phyloP scores from a whole-genome alignment of 345 rosid genomes.

The Aethionema arabicum region DNA sequence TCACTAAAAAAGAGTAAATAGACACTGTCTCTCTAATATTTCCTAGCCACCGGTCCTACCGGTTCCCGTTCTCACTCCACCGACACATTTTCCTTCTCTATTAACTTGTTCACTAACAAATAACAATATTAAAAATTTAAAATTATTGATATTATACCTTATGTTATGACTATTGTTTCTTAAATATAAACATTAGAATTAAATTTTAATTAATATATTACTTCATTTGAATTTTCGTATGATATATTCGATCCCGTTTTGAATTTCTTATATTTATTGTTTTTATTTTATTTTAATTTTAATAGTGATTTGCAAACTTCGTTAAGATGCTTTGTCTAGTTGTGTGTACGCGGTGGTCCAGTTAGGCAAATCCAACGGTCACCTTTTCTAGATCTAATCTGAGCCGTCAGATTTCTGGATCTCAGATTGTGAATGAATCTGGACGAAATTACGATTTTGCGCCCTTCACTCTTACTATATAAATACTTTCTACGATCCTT shows the following conservation, averaged over 20 bases:
- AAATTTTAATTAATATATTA: too few relatives aligned
- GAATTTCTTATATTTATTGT: too few relatives aligned
- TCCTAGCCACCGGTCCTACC: slow-evolving; percentile 7
- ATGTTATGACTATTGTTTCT: too few relatives aligned
- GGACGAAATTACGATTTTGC: slow-evolving; percentile 34
- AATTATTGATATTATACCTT: not conserved
- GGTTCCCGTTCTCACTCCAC: slow-evolving; percentile 32
- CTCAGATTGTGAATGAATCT: slow-evolving; percentile 36
- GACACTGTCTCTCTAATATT: slow-evolving; percentile 29
- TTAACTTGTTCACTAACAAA: slow-evolving; percentile 4
- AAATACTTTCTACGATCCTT: slow-evolving; percentile 18
- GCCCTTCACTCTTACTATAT: slow-evolving; percentile 23
- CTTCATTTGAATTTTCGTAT: too few relatives aligned
- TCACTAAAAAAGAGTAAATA: slow-evolving; percentile 22
- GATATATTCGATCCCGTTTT: too few relatives aligned
- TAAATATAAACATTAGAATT: too few relatives aligned
- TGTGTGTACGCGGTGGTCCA: slow-evolving; percentile 39
- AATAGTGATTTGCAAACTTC: slow-evolving; percentile 16
- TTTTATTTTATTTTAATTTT: not conserved
- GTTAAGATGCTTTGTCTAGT: slow-evolving; percentile 34
- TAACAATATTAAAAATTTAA: too few relatives aligned
- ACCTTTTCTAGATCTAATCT: slow-evolving; percentile 19
- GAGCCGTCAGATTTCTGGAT: slow-evolving; percentile 30
- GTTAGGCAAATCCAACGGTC: slow-evolving; percentile 33
- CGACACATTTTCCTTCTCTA: slow-evolving; percentile 23